Conservation (phyloP, 225 moss, liverwort and hornwort species). For the Antitrichia curtipendula region DNA sequence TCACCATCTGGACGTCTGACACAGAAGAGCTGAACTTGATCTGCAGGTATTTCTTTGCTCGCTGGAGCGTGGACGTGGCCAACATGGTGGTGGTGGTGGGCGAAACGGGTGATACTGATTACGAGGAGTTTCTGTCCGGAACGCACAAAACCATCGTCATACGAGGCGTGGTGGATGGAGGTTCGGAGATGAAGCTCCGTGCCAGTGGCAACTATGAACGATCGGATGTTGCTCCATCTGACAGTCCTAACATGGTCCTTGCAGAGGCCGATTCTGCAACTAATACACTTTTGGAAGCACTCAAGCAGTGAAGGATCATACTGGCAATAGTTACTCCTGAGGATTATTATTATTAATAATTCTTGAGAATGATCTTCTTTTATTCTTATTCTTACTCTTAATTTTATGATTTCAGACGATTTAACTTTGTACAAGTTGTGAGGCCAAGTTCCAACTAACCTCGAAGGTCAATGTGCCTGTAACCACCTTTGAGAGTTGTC, state of each 20-base stretch:
- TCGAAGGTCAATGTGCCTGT: neutral
- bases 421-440: neutral
- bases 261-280: slow-evolving; percentile 1
- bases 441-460: slow-evolving; percentile 1
- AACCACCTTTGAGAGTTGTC: slow-evolving; percentile 14
- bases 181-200: slow-evolving; percentile 45
- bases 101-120: slow-evolving; percentile 51
- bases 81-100: slow-evolving; percentile 52
- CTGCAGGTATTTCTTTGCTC: slow-evolving; percentile 49
- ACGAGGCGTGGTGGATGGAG: slow-evolving; percentile 26
- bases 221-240: slow-evolving; percentile 36
- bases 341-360: neutral
- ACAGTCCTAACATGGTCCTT: slow-evolving; percentile 32
- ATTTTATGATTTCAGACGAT: neutral
- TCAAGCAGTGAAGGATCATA: neutral
- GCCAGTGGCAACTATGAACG: slow-evolving; percentile 41
- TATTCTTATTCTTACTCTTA: neutral
- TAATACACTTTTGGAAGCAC: slow-evolving; percentile 9
- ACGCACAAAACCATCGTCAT: slow-evolving; percentile 45
- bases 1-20: neutral
- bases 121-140: slow-evolving; percentile 45
- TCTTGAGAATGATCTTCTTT: neutral
- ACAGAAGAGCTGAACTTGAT: neutral
- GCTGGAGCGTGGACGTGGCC: slow-evolving; percentile 53
- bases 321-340: neutral